These are phyloP conservation scores for Fagopyrum esculentum DNA, from an alignment of 148 eudicot genomes.

Conservation along the genomic window DNA sequence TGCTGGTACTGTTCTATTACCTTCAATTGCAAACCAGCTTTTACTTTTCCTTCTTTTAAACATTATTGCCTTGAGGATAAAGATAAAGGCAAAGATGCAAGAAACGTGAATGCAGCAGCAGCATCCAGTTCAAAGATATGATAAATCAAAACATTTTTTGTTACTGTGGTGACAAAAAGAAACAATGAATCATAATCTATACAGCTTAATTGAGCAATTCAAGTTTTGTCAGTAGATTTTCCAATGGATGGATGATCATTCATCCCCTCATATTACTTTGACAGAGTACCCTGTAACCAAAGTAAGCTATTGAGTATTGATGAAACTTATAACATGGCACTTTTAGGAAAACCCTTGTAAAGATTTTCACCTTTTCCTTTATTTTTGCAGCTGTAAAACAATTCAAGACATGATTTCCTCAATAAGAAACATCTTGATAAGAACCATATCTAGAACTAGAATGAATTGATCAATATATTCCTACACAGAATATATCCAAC, in stretches of 20 bases:
- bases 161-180: neutral
- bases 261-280: neutral
- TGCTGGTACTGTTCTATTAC: neutral
- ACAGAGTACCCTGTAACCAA: neutral
- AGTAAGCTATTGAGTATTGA: too few species aligned
- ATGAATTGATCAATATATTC: neutral
- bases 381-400: neutral
- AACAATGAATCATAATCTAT: neutral
- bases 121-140: neutral
- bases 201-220: neutral
- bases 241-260: neutral
- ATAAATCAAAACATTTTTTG: neutral
- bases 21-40: neutral
- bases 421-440: neutral
- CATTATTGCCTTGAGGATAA: neutral
- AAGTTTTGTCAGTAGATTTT: neutral
- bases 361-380: neutral
- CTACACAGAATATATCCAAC: neutral
- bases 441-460: neutral
- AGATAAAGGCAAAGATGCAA: conserved; percentile 7
- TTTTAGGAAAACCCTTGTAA: neutral
- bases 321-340: neutral
- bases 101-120: neutral
- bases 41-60: neutral
- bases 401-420: neutral